Evolutionary conservation across 306 rosid genomes (phyloP), one percentile per base, ranked within the genome.

Genomic region (Ziziphus jujuba): DNA sequence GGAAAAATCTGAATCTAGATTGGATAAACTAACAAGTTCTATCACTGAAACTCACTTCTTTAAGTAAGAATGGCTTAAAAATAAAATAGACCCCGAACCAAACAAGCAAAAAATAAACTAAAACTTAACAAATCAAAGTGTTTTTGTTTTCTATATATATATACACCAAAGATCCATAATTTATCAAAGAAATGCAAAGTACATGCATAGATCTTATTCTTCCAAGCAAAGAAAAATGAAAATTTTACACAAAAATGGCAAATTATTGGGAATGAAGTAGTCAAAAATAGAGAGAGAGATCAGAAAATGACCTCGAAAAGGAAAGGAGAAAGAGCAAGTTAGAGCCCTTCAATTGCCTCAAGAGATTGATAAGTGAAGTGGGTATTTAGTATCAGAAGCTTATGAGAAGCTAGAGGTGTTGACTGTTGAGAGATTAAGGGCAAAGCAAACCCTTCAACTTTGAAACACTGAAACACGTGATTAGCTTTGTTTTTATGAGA

Each of bases 331-430:
- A 45, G 45, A 54, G 77, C 25, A 17, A 22, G n/a, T 31, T 52
- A n/a, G n/a, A 63, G 19, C 21, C 28, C 12, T 25, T 40, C 49
- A 48, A 57, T 21, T 36, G 31, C 38, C 64, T 15, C 36, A 1
- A 64, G 14, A 33, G 63, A 54, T 57, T 15, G 56, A 57, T 6
- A 12, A 31, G 11, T 15, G 28, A 51, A 58, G 49, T 54, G 71
- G 56, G 56, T 50, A 20, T n/a, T n/a, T 57, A 45, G 61, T 20
- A 69, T 14, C 25, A 63, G 50, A 58, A 64, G 57, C 48, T 76
- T n/a, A n/a, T n/a, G n/a, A n/a, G n/a, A n/a, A n/a, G n/a, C n/a
- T n/a, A n/a, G n/a, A n/a, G n/a, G n/a, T n/a, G n/a, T n/a, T n/a
- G n/a, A n/a, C n/a, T n/a, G n/a, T n/a, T n/a, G n/a, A n/a, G n/a